Evolutionary conservation across 164 flowering plant genomes (phyloP).

Genomic region (Echeveria elegans): DNA sequence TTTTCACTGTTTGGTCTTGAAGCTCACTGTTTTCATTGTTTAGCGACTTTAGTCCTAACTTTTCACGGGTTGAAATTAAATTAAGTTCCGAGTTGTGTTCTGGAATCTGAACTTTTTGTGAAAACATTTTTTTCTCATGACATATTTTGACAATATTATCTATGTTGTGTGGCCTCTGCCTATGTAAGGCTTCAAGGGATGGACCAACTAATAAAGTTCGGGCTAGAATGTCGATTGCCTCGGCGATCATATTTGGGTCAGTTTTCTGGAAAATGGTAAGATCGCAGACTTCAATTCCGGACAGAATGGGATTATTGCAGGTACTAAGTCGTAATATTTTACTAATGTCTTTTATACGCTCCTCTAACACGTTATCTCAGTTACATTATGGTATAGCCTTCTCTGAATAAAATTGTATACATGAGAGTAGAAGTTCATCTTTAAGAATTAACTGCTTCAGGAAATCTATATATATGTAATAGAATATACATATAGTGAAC

Average conservation of each 20-base stretch:
- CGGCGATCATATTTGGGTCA: conserved; percentile 96
- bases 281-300: conserved; percentile 95
- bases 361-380: too few species aligned
- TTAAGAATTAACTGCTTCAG: too few species aligned
- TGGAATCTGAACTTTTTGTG: neutral
- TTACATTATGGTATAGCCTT: too few species aligned
- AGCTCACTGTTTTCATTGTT: neutral
- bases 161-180: neutral
- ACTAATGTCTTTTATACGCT: too few species aligned
- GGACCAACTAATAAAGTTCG: conserved; percentile 97
- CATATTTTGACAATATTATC: neutral
- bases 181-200: conserved; percentile 58
- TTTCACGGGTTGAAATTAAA: neutral
- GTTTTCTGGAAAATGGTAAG: conserved; percentile 98
- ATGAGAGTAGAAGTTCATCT: too few species aligned
- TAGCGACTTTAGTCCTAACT: neutral
- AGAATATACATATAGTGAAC: too few species aligned
- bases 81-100: neutral
- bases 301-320: conserved; percentile 98
- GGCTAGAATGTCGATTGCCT: conserved; percentile 91
- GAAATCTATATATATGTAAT: too few species aligned
- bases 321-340: too few species aligned
- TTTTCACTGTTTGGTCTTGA: neutral
- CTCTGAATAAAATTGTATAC: too few species aligned
- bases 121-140: neutral